Base-by-base conservation (phyloP, 805 yeast species). In the Debaryomyces castellii region DNA sequence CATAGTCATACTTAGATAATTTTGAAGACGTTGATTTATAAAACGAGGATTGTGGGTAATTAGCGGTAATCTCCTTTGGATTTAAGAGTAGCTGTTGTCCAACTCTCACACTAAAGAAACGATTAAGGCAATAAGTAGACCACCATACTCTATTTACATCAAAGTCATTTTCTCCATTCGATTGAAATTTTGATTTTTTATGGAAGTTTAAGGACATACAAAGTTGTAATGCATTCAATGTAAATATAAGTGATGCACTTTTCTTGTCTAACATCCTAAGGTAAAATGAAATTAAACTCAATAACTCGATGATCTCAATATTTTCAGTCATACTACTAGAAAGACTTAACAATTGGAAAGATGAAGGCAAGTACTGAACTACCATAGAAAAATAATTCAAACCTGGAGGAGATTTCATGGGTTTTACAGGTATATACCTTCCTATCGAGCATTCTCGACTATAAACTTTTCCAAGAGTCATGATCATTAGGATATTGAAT, bases 151-250 rank as follows among this genome's bases (percentile, higher is more conserved):
- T 33, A 37, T 23, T 37, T 20, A 14, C 2, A 9, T 48, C 47
- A 24, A 48, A 40, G 9, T 40, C 45, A 10, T 39, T 30, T 39
- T 49, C 45, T 32, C 44, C 39, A 24, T 27, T 46, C 42, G 8
- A 40, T 28, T 18, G 25, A 12, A 54, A 40, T 11, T 45, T 37
- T 10, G 45, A 34, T 17, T 44, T 48, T 42, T 60, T 59, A 39
- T 63, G 66, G 6, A 63, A 38, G 36, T 62, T 63, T 23, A 61
- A 47, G 5, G 64, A 57, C 7, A 63, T 49, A 39, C 64, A 58
- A 47, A 62, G 39, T 40, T 63, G 66, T 17, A 63, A 49, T 1
- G 67, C 65, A 40, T 51, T 51, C 17, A 52, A 45, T 0, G 64
- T 58, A 43, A 55, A 58, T 34, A 51, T 45, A 12, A 56, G 58